Evolutionary conservation across 805 yeast species (phyloP), one percentile per base, ranked within the genome.

Genomic region (Candida germanica): DNA sequence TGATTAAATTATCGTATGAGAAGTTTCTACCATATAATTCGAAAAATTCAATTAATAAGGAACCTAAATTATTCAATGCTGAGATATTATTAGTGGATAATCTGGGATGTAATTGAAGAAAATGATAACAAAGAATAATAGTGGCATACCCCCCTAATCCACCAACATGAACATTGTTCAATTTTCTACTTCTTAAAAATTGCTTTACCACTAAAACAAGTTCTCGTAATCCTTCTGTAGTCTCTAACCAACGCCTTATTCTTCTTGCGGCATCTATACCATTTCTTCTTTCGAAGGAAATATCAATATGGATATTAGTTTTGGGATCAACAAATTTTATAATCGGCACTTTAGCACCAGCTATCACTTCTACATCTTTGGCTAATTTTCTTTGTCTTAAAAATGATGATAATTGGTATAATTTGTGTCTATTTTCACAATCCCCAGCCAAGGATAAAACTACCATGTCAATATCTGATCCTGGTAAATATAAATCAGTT

Each of bases 401-500:
- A 49, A 72, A 76, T 4, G 87, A 77, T 2, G 95, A 79, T 8
- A 91, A 65, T 49, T 80, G 80, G 54, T 81, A 88, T 30, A 91
- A 60, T 16, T 76, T 65, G n/a, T 78, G 70, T 52, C 86, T 75
- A 39, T 72, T 75, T 49, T 77, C 87, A 47, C 75, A 71, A 43
- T 70, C 74, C 2, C 81, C 79, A 10, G 65, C 60, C 12, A 69
- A 60, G 15, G 95, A 83, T 3, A 81, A 67, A 16, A 91, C 75
- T 29, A 89, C 97, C 80, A 93, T 81, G 59, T 91, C 98, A 21
- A 91, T 87, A 68, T 91, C 98, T 0, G 96, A 87, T 2, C 95
- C 95, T 0, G 98, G 98, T 12, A 91, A 67, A 53, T 88, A 91
- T 42, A 91, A 64, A 53, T 89, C 96, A 0, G 97, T 89, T 0